Evolutionary conservation across 139 green algal species (phyloP), one percentile per base, ranked within the genome.

Genomic region (Gonium pectorale): DNA sequence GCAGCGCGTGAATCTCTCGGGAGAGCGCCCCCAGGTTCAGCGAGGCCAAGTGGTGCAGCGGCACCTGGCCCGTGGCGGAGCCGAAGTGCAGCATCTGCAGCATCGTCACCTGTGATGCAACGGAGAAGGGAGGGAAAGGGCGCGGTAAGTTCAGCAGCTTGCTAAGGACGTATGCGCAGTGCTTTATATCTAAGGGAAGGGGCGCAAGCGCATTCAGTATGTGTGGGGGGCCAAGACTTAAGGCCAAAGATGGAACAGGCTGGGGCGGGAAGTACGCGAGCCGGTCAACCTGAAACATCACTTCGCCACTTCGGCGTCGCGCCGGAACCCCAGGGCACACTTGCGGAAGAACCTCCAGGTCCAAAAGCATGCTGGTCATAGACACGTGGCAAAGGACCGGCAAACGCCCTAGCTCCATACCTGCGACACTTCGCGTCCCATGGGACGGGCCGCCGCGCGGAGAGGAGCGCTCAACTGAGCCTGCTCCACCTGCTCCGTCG

Each of bases 11-110:
- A 2, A 78, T 35, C 69, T 78, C 69, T 11, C 69, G 29, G 44
- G 27, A 43, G 27, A 78, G 44, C 6, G 4, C 27, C n/a, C 21
- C 29, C 2, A 78, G 29, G 44, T 78, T 54, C n/a, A 41, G 27
- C 19, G 71, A 51, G 51, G 71, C 43, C 6, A 54, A 51, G 44
- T 27, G 71, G 17, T 13, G 51, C 71, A 67, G 51, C 35, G 71
- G 71, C 71, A 80, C 51, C 9, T 22, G 33, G 51, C 51, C 71
- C 7, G 71, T 66, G 9, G n/a, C 17, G 33, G 51, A 51, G 51
- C 71, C 71, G 49, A 79, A 79, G 44, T 79, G 70, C 6, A 79
- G 70, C 70, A 79, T 79, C 31, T 79, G 70, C 46, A 79, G 51
- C 31, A 79, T 31, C 29, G 70, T n/a, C 11, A 79, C 24, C 70